Conservation (phyloP, 1,284 basidiomycete genomes). For the Irpex lacteus region DNA sequence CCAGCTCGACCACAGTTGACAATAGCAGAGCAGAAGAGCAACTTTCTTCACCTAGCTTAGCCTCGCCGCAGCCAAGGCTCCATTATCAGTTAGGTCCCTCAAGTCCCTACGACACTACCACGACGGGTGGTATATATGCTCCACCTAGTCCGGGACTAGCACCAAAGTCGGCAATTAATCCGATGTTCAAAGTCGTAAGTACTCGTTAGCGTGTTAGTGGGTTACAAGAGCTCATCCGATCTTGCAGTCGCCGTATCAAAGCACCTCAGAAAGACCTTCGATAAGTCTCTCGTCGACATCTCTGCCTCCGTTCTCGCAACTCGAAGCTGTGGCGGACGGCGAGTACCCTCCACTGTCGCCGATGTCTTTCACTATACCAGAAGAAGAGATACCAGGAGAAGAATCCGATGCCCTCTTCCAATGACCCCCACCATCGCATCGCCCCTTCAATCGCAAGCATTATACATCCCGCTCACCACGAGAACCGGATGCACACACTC, state of each 20-base stretch:
- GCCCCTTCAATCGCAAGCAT: conserved; percentile 11
- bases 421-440: conserved; percentile 6
- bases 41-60: conserved; percentile 32
- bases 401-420: conserved; percentile 10
- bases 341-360: conserved; percentile 66
- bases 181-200: conserved; percentile 90
- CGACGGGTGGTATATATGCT: conserved; percentile 20
- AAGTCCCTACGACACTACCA: conserved; percentile 25
- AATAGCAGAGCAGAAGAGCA: conserved; percentile 27
- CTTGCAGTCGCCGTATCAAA: conserved; percentile 37
- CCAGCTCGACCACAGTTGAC: conserved; percentile 25
- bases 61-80: conserved; percentile 50
- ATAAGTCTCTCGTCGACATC: conserved; percentile 40
- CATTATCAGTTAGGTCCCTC: conserved; percentile 34
- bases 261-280: conserved; percentile 28
- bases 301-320: conserved; percentile 72
- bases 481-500: conserved; percentile 6
- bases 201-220: conserved; percentile 3
- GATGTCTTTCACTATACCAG: conserved; percentile 64
- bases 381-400: conserved; percentile 33
- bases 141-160: conserved; percentile 53
- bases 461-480: conserved; percentile 14
- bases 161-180: conserved; percentile 74
- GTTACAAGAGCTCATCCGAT: conserved; percentile 18
- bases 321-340: conserved; percentile 79